phyloP scores from a whole-genome alignment of 2,329 filamentous ascomycete species.

The Colletotrichum salicis region DNA sequence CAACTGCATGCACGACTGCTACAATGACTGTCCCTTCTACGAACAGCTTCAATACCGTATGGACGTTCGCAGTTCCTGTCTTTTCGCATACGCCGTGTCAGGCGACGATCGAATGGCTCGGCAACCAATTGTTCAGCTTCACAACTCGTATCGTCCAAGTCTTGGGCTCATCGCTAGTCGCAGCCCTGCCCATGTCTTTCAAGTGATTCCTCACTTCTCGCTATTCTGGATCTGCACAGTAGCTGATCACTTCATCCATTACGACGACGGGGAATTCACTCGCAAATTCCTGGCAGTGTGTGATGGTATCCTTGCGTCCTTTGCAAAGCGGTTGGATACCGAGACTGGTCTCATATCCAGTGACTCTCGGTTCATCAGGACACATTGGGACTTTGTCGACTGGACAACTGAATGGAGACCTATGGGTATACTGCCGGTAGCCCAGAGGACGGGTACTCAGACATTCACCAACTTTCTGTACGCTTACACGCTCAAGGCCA shows the following conservation, averaged over 20 bases:
- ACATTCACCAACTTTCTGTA: conserved; percentile 48
- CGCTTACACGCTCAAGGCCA: conserved; percentile 47
- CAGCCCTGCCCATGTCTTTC: conserved; percentile 47
- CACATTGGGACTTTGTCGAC: conserved; percentile 49
- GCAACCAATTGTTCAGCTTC: conserved; percentile 44
- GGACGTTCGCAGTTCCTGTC: conserved; percentile 41
- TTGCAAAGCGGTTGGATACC: background rate
- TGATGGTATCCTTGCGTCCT: background rate
- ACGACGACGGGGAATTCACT: conserved; percentile 45
- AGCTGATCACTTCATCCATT: conserved; percentile 49
- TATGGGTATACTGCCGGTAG: conserved; percentile 51
- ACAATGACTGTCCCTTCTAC: conserved; percentile 49
- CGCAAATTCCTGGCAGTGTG: conserved; percentile 41
- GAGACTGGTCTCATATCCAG: background rate
- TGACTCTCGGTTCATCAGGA: conserved; percentile 40
- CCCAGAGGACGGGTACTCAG: conserved; percentile 45
- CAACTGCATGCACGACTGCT: conserved; percentile 45
- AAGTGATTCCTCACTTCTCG: conserved; percentile 51
- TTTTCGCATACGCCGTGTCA: conserved; percentile 46
- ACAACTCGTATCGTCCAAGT: conserved; percentile 36
- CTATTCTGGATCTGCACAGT: conserved; percentile 50
- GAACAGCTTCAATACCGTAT: conserved; percentile 46
- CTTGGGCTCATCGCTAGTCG: conserved; percentile 48
- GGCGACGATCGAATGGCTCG: conserved; percentile 46
- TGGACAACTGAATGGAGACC: conserved; percentile 43